Conservation (phyloP, 306 rosid species). For the Gleditsia sinensis region DNA sequence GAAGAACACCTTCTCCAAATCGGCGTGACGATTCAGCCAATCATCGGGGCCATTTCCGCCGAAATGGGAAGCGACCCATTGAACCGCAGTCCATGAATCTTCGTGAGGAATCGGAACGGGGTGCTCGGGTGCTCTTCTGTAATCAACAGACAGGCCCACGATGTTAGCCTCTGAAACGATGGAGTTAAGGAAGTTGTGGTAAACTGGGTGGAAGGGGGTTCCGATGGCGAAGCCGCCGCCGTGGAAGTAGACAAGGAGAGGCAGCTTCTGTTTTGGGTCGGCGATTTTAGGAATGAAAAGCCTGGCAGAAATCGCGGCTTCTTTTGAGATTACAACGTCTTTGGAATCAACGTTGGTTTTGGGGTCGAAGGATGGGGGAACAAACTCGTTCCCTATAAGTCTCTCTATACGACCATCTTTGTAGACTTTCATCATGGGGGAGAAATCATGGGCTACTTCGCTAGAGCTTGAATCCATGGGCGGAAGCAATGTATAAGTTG, state of each 20-base stretch:
- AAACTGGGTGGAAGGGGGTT: background rate
- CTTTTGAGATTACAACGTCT: conserved; percentile 34
- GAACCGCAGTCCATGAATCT: conserved; percentile 2
- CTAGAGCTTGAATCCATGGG: background rate
- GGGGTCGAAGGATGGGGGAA: conserved; percentile 31
- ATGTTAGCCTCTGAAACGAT: background rate
- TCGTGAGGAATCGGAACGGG: conserved; percentile 2
- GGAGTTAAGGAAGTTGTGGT: conserved; percentile 4
- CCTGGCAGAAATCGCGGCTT: conserved; percentile 31
- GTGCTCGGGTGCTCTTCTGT: conserved; percentile 20
- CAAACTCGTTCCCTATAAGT: background rate
- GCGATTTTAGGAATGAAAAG: conserved; percentile 33
- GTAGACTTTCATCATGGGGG: conserved; percentile 33
- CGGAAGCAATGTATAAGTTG: too few relatives aligned
- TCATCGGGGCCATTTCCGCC: background rate
- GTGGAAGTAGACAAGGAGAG: conserved; percentile 19
- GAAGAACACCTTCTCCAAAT: background rate
- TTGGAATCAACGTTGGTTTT: conserved; percentile 37
- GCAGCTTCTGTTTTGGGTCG: background rate
- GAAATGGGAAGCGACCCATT: conserved; percentile 12
- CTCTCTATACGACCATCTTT: conserved; percentile 42
- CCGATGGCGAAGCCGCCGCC: conserved; percentile 14
- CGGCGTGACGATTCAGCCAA: background rate
- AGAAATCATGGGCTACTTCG: conserved; percentile 30
- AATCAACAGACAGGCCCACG: background rate